phyloP scores from a whole-genome alignment of 2,329 filamentous ascomycete species.

The Calonectria multiphialidica region DNA sequence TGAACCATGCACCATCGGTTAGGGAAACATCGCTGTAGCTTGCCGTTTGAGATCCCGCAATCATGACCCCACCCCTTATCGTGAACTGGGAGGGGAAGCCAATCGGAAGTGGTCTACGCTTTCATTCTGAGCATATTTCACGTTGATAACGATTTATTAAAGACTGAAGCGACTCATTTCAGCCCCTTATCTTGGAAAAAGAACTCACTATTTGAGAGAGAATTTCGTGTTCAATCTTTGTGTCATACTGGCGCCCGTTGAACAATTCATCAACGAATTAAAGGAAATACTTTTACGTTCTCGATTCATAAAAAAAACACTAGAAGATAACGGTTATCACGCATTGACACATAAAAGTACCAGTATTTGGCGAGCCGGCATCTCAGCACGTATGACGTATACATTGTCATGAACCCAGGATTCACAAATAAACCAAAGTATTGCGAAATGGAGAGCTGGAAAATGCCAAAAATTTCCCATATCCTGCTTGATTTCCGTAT shows the following conservation, averaged over 20 bases:
- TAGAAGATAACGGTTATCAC: too few species aligned
- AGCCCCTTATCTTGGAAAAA: neutral
- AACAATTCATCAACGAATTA: neutral
- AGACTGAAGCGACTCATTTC: neutral
- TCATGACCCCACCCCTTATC: neutral
- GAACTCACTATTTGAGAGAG: neutral
- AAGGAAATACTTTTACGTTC: neutral
- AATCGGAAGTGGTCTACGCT: neutral
- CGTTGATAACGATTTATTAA: neutral
- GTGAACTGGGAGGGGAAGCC: neutral
- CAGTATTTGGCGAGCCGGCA: too few species aligned
- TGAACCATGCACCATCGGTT: too few species aligned
- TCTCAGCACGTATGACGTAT: too few species aligned
- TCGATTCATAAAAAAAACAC: neutral
- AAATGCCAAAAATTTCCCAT: too few species aligned
- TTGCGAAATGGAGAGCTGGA: too few species aligned
- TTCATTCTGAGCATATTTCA: neutral
- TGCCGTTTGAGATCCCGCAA: neutral
- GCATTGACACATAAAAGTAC: too few species aligned
- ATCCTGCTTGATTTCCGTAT: too few species aligned
- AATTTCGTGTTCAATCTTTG: neutral
- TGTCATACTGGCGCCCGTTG: neutral
- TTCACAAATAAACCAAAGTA: too few species aligned
- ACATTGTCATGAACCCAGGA: too few species aligned
- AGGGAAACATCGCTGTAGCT: neutral